phyloP scores from a whole-genome alignment of 164 flowering plant species.

The Berberis vulgaris region DNA sequence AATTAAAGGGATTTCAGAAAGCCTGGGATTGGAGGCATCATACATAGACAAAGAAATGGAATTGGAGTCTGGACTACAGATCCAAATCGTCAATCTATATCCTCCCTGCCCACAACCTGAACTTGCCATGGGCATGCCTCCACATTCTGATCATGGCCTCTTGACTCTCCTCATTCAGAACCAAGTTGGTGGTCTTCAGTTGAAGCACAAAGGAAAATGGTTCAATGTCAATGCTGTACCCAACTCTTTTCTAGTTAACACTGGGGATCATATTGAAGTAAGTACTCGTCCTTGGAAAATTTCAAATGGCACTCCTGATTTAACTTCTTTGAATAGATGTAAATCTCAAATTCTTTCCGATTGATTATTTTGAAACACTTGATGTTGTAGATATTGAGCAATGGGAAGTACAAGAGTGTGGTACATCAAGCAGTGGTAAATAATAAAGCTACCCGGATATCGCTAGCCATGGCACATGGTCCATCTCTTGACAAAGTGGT shows the following conservation, averaged over 20 bases:
- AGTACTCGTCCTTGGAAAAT: background rate
- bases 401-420: slow-evolving; percentile 65
- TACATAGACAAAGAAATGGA: slow-evolving; percentile 29
- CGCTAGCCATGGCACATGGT: slow-evolving; percentile 39
- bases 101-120: slow-evolving; percentile 72
- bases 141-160: slow-evolving; percentile 66
- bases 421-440: slow-evolving; percentile 53
- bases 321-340: background rate
- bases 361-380: background rate
- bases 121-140: slow-evolving; percentile 49
- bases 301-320: background rate
- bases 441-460: slow-evolving; percentile 31
- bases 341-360: background rate
- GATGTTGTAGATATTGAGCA: slow-evolving; percentile 43
- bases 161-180: slow-evolving; percentile 53
- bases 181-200: slow-evolving; percentile 48
- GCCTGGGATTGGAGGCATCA: slow-evolving; percentile 40
- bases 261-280: slow-evolving; percentile 57
- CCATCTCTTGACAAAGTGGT: slow-evolving; percentile 43
- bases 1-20: slow-evolving; percentile 37
- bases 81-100: slow-evolving; percentile 34
- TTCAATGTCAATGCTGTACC: slow-evolving; percentile 41
- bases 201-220: slow-evolving; percentile 56
- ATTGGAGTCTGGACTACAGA: slow-evolving; percentile 25
- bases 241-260: slow-evolving; percentile 48